Percentiles rank a stretch among this genome's conserved stretches.
phyloP scores from a whole-genome alignment of 192 early-diverging fungal genomes.

The Coemansia interrupta region DNA sequence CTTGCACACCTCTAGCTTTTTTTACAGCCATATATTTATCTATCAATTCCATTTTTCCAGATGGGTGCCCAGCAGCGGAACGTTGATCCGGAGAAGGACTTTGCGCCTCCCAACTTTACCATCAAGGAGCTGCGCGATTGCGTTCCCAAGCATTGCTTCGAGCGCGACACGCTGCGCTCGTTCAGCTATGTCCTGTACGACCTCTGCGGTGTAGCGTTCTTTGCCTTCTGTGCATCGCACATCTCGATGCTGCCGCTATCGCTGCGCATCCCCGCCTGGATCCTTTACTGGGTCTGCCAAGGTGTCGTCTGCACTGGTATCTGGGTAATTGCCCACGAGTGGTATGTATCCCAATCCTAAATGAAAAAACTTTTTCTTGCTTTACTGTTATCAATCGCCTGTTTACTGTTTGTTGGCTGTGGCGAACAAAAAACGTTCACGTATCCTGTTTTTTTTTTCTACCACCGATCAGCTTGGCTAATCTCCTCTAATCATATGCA shows the following conservation, averaged over 20 bases:
- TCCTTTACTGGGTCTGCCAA: conserved; percentile 75
- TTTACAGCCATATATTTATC: background rate
- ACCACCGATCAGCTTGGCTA: background rate
- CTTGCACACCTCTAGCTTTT: background rate
- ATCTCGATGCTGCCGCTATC: conserved; percentile 57
- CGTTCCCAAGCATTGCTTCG: conserved; percentile 91
- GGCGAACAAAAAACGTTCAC: conserved; percentile 7
- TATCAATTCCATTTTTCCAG: background rate
- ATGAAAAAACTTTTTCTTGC: background rate
- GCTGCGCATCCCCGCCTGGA: conserved; percentile 66
- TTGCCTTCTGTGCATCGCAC: conserved; percentile 67
- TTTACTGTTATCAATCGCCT: background rate
- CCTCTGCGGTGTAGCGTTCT: conserved; percentile 59
- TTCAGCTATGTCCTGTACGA: conserved; percentile 80
- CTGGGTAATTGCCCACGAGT: conserved; percentile 91
- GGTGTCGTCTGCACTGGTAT: conserved; percentile 83
- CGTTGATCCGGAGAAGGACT: conserved; percentile 45
- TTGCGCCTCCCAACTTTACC: conserved; percentile 67
- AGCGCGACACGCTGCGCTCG: conserved; percentile 75
- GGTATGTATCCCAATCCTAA: conserved; percentile 35
- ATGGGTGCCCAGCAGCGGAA: conserved; percentile 35
- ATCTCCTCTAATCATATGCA: background rate
- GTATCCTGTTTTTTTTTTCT: conserved; percentile 7
- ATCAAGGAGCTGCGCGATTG: conserved; percentile 88
- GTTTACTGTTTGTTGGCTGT: background rate